Evolutionary conservation across 208 protist species (phyloP).

Genomic region (Leishmania gerbilli): DNA sequence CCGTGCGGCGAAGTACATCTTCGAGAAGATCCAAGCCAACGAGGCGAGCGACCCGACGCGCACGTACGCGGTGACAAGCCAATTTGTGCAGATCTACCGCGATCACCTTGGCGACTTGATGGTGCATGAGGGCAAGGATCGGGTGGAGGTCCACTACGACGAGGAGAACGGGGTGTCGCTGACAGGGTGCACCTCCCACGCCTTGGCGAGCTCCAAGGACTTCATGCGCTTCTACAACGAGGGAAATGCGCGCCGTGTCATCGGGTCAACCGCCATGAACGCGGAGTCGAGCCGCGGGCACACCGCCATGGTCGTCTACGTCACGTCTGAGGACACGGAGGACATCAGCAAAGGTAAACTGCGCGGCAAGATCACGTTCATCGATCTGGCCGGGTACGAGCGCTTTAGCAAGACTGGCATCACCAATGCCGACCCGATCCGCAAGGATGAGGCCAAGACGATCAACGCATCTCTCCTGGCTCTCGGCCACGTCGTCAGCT

Average conservation of each 20-base stretch:
- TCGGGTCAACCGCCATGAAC: constrained; percentile 92
- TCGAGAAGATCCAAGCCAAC: constrained; percentile 46
- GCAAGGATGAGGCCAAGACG: constrained; percentile 91
- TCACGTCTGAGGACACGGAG: constrained; percentile 60
- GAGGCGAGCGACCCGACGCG: constrained; percentile 24
- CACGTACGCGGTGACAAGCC: constrained; percentile 54
- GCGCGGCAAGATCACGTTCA: constrained; percentile 88
- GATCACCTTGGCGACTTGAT: constrained; percentile 88
- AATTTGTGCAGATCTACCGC: constrained; percentile 93
- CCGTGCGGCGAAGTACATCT: constrained; percentile 75
- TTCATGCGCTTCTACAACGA: constrained; percentile 88
- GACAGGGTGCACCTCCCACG: constrained; percentile 68
- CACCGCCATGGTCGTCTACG: constrained; percentile 79
- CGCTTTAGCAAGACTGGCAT: constrained; percentile 91
- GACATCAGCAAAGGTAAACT: constrained; percentile 51
- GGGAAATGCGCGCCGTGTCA: constrained; percentile 80
- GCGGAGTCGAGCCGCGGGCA: constrained; percentile 89
- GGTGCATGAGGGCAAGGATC: constrained; percentile 58
- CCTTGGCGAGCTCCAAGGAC: constrained; percentile 49
- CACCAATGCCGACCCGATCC: constrained; percentile 67
- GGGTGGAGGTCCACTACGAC: constrained; percentile 82
- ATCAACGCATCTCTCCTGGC: constrained; percentile 91
- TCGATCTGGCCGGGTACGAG: constrained; percentile 91
- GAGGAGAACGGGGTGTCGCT: constrained; percentile 72
- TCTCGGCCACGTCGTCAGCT: constrained; percentile 84